Base-by-base conservation (phyloP, 805 yeast genomes). In the Teunomyces gatunensis region DNA sequence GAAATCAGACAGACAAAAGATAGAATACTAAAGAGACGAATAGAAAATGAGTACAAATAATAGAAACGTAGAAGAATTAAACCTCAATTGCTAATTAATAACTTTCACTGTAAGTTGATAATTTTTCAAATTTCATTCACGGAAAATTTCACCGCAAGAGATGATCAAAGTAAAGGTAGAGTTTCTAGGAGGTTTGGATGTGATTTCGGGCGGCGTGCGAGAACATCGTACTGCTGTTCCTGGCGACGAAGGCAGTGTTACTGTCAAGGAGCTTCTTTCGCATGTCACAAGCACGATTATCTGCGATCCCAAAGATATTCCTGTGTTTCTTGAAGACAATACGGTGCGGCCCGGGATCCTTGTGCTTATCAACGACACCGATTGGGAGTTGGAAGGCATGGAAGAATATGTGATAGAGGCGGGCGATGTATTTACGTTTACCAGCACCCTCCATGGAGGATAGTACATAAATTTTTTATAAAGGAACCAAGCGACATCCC, bases 391-490 rank as follows among this genome's bases (percentile, higher is more conserved):
- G 11, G 96, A 90, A 63, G 98, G 89, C 9, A 90, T 85, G 65
- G 90, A 88, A 56, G 85, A 80, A 7, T 90, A 90, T 59, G 81
- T 74, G n/a, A 64, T 94, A 12, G 86, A 88, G 64, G 68, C 78
- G 42, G 84, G 87, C 10, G 99, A 92, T 64, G 74, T 80, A 18
- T 77, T 92, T 34, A 82, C 95, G 2, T 92, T 92, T 59, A 92
- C 97, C 1, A 87, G 96, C 36, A 94, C 99, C 3, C 71, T 92
- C 51, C 99, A 92, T 58, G 99, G 99, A 4, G 99, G 99, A 41
- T 92, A 61, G 59, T 13, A 15, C 12, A 23, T 25, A 11, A 40
- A 5, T 58, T 62, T 62, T 6, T 59, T 62, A 76, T 28, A 77
- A 41, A 41, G 76, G 77, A 18, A 69, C 68, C 32, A 85, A 56